Conservation (phyloP, 768 basidiomycete genomes). For the Solioccasus polychromus region DNA sequence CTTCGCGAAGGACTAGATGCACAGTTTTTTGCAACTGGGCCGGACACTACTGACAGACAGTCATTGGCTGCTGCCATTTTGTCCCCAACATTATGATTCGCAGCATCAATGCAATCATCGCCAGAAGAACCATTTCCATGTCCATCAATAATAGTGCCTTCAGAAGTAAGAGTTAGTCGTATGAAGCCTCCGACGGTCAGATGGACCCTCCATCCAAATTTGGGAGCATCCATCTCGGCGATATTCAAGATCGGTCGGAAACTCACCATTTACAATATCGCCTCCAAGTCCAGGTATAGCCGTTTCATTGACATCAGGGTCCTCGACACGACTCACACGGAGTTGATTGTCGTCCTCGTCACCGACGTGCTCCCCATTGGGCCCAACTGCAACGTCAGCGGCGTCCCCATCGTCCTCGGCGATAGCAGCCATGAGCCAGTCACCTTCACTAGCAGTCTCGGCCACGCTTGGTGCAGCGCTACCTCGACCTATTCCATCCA, state of each 20-base stretch:
- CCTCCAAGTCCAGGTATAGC: slow-evolving; percentile 33
- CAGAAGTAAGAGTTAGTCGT: slow-evolving; percentile 50
- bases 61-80: slow-evolving; percentile 24
- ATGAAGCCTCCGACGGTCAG: slow-evolving; percentile 41
- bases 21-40: slow-evolving; percentile 14
- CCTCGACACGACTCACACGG: slow-evolving; percentile 41
- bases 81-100: slow-evolving; percentile 15
- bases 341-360: slow-evolving; percentile 47
- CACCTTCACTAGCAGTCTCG: slow-evolving; percentile 65
- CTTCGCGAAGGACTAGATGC: slow-evolving; percentile 14
- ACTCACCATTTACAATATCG: slow-evolving; percentile 52
- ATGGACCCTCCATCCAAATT: slow-evolving; percentile 41
- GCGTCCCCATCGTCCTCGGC: slow-evolving; percentile 65
- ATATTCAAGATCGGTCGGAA: slow-evolving; percentile 32
- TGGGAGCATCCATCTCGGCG: slow-evolving; percentile 46
- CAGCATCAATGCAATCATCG: slow-evolving; percentile 13
- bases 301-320: slow-evolving; percentile 36
- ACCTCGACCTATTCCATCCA: slow-evolving; percentile 52
- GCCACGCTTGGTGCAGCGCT: slow-evolving; percentile 70
- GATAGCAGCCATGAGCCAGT: slow-evolving; percentile 90
- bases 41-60: slow-evolving; percentile 24
- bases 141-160: slow-evolving; percentile 43
- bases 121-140: slow-evolving; percentile 34
- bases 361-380: slow-evolving; percentile 43
- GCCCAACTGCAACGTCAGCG: slow-evolving; percentile 55